Conservation (phyloP, 495 filamentous ascomycete species). For the Penicillium parvum region DNA sequence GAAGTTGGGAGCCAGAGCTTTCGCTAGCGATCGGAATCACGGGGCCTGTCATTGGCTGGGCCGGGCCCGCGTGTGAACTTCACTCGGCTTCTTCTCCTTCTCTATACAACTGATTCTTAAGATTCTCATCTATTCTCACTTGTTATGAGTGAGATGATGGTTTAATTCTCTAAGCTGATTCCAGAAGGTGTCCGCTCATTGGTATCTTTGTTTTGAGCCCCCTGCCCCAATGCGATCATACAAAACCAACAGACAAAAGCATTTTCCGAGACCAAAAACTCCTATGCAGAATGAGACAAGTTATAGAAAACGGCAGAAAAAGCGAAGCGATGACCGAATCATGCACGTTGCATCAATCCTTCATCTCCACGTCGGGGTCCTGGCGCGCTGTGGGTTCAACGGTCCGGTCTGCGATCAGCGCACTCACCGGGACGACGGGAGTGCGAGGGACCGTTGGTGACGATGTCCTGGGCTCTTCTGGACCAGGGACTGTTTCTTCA, state of each 20-base stretch:
- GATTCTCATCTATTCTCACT: too few relatives aligned
- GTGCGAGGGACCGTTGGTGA: conserved; percentile 27
- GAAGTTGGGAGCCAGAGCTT: conserved; percentile 44
- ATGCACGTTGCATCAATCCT: too few relatives aligned
- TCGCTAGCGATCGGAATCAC: conserved; percentile 48
- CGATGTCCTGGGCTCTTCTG: conserved; percentile 16
- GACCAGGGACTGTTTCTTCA: conserved; percentile 7
- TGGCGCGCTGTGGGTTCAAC: conserved; percentile 19
- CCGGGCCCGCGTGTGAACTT: conserved; percentile 13
- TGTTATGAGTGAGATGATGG: too few relatives aligned
- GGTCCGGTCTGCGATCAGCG: conserved; percentile 37
- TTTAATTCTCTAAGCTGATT: neutral
- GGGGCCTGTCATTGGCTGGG: conserved; percentile 40
- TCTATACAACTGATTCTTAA: too few relatives aligned
- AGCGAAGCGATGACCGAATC: conserved; percentile 8
- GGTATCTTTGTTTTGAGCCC: neutral
- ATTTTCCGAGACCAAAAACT: too few relatives aligned
- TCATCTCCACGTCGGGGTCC: conserved; percentile 58
- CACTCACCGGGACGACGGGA: conserved; percentile 33
- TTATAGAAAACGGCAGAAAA: too few relatives aligned
- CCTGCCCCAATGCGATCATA: conserved; percentile 18
- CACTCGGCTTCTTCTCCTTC: too few relatives aligned
- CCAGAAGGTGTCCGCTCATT: neutral
- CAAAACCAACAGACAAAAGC: conserved; percentile 12
- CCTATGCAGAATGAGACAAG: too few relatives aligned